These are phyloP conservation scores for Lasiodiplodia citricola DNA, from an alignment of 2,329 filamentous ascomycete species.

Conservation along the genomic window DNA sequence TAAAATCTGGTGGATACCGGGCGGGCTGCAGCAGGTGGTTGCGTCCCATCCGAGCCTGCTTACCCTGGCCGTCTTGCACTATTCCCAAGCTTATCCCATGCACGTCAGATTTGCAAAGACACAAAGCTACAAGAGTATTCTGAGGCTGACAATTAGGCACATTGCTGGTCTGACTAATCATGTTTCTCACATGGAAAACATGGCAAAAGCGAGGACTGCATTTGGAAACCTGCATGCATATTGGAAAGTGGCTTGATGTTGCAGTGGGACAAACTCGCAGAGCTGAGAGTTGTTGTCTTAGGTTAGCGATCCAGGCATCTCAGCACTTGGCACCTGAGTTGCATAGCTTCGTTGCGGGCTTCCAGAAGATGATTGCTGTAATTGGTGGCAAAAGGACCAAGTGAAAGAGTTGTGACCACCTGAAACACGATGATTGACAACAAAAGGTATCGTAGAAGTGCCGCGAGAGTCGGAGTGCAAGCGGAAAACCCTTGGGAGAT, in stretches of 20 bases:
- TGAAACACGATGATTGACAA: slow-evolving; percentile 2
- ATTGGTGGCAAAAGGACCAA: not conserved
- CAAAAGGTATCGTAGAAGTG: slow-evolving; percentile 7
- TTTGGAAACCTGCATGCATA: not conserved
- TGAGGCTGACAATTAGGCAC: not conserved
- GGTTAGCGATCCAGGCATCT: not conserved
- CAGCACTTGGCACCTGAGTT: not conserved
- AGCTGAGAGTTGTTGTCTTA: not conserved
- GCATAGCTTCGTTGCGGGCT: not conserved
- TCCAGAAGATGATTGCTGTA: not conserved
- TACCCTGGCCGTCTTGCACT: not conserved
- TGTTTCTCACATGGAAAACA: not conserved
- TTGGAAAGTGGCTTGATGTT: not conserved
- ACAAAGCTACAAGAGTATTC: not conserved
- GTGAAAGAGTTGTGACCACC: not conserved
- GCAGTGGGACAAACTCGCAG: not conserved
- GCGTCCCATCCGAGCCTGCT: not conserved
- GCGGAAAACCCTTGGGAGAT: slow-evolving; percentile 25
- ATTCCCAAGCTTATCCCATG: slow-evolving; percentile 1
- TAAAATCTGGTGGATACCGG: not conserved
- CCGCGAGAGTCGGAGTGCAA: slow-evolving; percentile 1
- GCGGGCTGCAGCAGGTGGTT: not conserved
- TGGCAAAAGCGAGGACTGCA: not conserved
- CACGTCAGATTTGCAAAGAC: slow-evolving; percentile 1
- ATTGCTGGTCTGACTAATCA: not conserved